These are phyloP conservation scores for Fusarium sp. DNA, from an alignment of 2,329 filamentous ascomycete species.

Conservation along the genomic window DNA sequence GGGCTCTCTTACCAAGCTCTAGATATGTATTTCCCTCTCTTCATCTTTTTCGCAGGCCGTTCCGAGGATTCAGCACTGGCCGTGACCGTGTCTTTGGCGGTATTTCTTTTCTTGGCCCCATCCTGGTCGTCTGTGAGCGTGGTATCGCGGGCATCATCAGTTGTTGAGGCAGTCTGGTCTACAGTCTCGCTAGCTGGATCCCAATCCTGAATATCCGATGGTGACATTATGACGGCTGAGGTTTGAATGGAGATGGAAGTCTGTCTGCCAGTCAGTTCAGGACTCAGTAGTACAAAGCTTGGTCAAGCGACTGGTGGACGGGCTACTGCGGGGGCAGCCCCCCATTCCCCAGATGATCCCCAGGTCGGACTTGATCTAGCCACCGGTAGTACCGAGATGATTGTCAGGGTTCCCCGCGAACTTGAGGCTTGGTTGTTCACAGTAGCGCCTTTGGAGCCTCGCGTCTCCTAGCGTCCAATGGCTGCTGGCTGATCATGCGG, in stretches of 20 bases:
- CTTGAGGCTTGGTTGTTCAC: background rate
- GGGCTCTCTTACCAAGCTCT: constrained; percentile 23
- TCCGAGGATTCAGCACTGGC: background rate
- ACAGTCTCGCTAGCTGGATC: background rate
- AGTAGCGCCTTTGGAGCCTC: background rate
- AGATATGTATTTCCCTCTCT: constrained; percentile 35
- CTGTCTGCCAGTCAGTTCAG: background rate
- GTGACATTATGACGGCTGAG: background rate
- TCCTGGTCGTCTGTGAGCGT: background rate
- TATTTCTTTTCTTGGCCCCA: background rate
- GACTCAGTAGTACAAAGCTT: background rate
- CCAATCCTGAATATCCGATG: background rate
- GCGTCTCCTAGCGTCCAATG: too few species aligned
- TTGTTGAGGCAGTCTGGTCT: background rate
- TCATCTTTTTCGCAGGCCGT: constrained; percentile 28
- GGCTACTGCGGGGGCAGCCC: background rate
- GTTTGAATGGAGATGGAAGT: background rate
- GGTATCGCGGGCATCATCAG: background rate
- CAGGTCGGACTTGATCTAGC: background rate
- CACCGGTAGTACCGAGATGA: background rate
- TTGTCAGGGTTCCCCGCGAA: constrained; percentile 3
- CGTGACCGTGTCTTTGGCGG: background rate
- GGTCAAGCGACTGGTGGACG: background rate
- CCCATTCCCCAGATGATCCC: background rate
- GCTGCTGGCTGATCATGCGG: background rate